Evolutionary conservation across 2,329 filamentous ascomycete genomes (phyloP).

Genomic region (Fusarium keratoplasticum): DNA sequence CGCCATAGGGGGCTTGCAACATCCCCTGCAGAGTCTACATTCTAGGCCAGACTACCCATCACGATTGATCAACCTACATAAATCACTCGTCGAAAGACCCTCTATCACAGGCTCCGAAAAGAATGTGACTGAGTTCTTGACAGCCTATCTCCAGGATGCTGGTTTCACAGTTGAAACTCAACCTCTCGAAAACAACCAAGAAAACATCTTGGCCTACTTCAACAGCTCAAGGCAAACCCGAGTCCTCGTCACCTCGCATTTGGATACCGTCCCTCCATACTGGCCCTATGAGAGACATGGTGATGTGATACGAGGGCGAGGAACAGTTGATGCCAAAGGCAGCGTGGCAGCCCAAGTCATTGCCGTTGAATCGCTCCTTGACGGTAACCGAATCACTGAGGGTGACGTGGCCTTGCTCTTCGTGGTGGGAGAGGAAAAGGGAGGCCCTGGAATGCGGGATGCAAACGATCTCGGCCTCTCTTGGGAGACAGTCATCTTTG

Average conservation of each 20-base stretch:
- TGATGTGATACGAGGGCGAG: constrained; percentile 66
- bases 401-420: constrained; percentile 59
- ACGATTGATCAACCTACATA: not conserved
- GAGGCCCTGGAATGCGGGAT: constrained; percentile 73
- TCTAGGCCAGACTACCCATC: not conserved
- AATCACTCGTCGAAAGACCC: not conserved
- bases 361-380: constrained; percentile 57
- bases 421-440: constrained; percentile 75
- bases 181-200: constrained; percentile 47
- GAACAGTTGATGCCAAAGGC: constrained; percentile 74
- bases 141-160: constrained; percentile 40
- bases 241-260: constrained; percentile 69
- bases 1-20: not conserved
- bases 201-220: constrained; percentile 55
- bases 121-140: not conserved
- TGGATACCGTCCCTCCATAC: constrained; percentile 78
- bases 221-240: constrained; percentile 45
- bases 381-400: constrained; percentile 29
- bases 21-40: not conserved
- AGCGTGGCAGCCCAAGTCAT: constrained; percentile 77
- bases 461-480: constrained; percentile 58
- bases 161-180: constrained; percentile 52
- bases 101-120: not conserved
- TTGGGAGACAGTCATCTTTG: constrained; percentile 76
- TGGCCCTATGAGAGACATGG: constrained; percentile 70